phyloP scores from a whole-genome alignment of 2,329 filamentous ascomycete species.

The Botrytis porri region DNA sequence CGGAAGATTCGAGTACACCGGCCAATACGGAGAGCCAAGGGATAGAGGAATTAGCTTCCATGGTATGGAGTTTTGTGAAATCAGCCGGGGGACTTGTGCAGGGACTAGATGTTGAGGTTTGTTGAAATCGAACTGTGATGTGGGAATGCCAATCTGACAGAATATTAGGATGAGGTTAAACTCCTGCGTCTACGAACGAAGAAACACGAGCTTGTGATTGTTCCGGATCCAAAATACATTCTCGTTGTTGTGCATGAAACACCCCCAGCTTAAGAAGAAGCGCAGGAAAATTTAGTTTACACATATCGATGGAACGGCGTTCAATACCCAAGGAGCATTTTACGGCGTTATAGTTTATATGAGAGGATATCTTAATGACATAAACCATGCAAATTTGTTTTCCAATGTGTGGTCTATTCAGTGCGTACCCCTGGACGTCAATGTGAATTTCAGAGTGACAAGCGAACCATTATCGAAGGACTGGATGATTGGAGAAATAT shows the following conservation, averaged over 20 bases:
- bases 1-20: slow-evolving; percentile 6
- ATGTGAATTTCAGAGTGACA: too few species aligned
- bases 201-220: slow-evolving; percentile 80
- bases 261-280: slow-evolving; percentile 54
- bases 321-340: slow-evolving; percentile 20
- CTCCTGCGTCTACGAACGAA: slow-evolving; percentile 75
- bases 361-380: background rate
- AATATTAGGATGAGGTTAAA: slow-evolving; percentile 66
- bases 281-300: background rate
- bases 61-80: slow-evolving; percentile 75
- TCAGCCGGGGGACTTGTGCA: slow-evolving; percentile 67
- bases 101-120: slow-evolving; percentile 68
- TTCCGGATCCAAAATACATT: slow-evolving; percentile 76
- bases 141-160: slow-evolving; percentile 18
- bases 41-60: slow-evolving; percentile 68
- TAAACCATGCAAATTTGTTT: slow-evolving; percentile 2
- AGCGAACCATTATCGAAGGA: too few species aligned
- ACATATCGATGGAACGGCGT: slow-evolving; percentile 15
- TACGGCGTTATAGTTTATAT: slow-evolving; percentile 11
- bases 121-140: slow-evolving; percentile 15
- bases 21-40: slow-evolving; percentile 21
- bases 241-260: slow-evolving; percentile 79
- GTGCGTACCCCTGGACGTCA: background rate
- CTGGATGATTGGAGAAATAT: too few species aligned
- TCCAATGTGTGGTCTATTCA: background rate